These are phyloP conservation scores for Leccinum subgranulosum DNA, from an alignment of 768 basidiomycete genomes.

Conservation along the genomic window DNA sequence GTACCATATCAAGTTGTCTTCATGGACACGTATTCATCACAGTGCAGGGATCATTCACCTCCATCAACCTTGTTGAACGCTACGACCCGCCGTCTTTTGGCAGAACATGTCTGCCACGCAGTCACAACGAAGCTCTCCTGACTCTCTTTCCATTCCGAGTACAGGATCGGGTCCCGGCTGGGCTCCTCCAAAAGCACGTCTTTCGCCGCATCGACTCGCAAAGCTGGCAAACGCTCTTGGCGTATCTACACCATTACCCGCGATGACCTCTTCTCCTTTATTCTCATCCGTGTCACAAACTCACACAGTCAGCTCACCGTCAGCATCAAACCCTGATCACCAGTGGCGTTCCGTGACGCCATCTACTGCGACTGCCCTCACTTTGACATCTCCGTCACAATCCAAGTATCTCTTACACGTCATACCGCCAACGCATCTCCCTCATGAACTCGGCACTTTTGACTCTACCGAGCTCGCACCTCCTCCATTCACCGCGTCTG, in stretches of 20 bases:
- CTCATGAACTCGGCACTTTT: conserved; percentile 52
- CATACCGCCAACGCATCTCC: conserved; percentile 71
- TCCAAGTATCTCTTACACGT: conserved; percentile 81
- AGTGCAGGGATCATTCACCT: conserved; percentile 1
- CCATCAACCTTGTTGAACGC: conserved; percentile 3
- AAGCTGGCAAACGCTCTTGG: conserved; percentile 86
- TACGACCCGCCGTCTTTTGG: conserved; percentile 5
- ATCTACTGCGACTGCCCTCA: conserved; percentile 39
- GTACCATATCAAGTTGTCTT: too few species aligned
- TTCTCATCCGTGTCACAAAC: conserved; percentile 9
- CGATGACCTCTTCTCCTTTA: conserved; percentile 28
- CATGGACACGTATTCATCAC: neutral
- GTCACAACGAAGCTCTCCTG: conserved; percentile 14
- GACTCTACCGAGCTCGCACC: conserved; percentile 46
- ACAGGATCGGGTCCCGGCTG: conserved; percentile 32
- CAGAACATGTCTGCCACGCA: conserved; percentile 7
- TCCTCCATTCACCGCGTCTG: conserved; percentile 57
- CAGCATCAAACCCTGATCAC: conserved; percentile 28
- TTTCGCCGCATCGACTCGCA: conserved; percentile 74
- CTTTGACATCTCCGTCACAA: conserved; percentile 36
- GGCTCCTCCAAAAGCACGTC: conserved; percentile 66
- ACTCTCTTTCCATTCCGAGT: conserved; percentile 10
- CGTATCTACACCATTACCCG: conserved; percentile 70
- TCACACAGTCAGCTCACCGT: conserved; percentile 16
- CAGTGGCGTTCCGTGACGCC: conserved; percentile 52